A percentile compares a stretch with the other conserved stretches of the same genome.
These are phyloP conservation scores for Suhomyces ambrosiae DNA, from an alignment of 1,139 yeast species.

Conservation along the genomic window DNA sequence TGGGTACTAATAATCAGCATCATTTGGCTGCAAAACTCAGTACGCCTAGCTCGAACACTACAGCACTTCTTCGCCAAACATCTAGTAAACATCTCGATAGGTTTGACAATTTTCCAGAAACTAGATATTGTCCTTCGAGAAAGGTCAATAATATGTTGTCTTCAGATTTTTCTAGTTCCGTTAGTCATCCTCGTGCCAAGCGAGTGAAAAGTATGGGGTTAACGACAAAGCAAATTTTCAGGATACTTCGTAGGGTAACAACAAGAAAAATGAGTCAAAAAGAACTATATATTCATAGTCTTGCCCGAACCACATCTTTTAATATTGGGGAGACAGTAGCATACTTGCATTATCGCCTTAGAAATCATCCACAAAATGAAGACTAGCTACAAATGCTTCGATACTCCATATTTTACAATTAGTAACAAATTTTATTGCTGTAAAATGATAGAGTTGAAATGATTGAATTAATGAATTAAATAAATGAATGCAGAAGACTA, in stretches of 20 bases:
- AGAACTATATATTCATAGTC: slow-evolving; percentile 18
- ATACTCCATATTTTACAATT: neutral
- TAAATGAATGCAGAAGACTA: slow-evolving; percentile 2
- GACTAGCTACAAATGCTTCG: neutral
- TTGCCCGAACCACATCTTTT: slow-evolving; percentile 20
- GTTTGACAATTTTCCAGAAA: neutral
- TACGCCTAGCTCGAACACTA: neutral
- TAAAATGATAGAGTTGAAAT: slow-evolving; percentile 2
- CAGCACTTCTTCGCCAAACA: neutral
- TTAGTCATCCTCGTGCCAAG: neutral
- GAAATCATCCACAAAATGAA: slow-evolving; percentile 3
- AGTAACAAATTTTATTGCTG: neutral
- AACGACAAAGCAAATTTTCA: slow-evolving; percentile 1
- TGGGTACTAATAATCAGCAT: neutral
- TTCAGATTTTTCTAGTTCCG: neutral
- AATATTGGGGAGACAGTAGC: slow-evolving; percentile 24
- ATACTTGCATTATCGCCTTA: slow-evolving; percentile 23
- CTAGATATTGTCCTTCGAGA: slow-evolving; percentile 6
- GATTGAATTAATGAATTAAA: slow-evolving; percentile 5
- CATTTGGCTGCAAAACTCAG: neutral
- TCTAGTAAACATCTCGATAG: neutral
- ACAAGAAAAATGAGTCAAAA: slow-evolving; percentile 10
- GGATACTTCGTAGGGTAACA: slow-evolving; percentile 2
- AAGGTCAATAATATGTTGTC: neutral
- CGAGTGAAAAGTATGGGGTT: neutral